Conservation (phyloP, 2,329 filamentous ascomycete genomes). For the Microcyclospora tardicrescens region DNA sequence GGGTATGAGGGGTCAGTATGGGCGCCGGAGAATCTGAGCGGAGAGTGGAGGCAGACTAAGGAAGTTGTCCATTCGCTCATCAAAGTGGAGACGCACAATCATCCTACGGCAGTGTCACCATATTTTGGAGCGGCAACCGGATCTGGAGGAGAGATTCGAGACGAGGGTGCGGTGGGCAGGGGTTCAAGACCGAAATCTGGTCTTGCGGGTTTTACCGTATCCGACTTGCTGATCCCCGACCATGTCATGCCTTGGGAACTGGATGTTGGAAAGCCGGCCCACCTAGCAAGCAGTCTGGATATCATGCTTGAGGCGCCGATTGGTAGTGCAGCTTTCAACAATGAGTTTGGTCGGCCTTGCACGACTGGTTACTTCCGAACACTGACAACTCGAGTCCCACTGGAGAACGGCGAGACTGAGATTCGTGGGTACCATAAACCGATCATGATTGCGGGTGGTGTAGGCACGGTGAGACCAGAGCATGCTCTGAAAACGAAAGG, state of each 20-base stretch:
- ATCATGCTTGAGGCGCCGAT: conserved; percentile 98
- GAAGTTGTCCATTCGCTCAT: conserved; percentile 77
- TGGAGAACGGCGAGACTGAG: conserved; percentile 51
- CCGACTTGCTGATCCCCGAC: conserved; percentile 79
- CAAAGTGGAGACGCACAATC: conserved; percentile 97
- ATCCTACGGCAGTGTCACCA: conserved; percentile 89
- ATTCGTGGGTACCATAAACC: conserved; percentile 93
- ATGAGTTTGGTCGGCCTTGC: conserved; percentile 87
- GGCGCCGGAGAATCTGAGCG: conserved; percentile 76
- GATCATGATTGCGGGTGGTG: conserved; percentile 93
- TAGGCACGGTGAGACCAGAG: conserved; percentile 81
- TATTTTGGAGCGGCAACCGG: conserved; percentile 90
- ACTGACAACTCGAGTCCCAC: conserved; percentile 55
- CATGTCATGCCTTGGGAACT: conserved; percentile 78
- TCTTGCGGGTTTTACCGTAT: conserved; percentile 85
- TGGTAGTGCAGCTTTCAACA: conserved; percentile 90
- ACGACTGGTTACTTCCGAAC: conserved; percentile 87
- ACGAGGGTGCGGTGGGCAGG: conserved; percentile 86
- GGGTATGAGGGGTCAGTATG: conserved; percentile 63
- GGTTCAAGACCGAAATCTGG: conserved; percentile 90
- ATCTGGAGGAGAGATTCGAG: conserved; percentile 87
- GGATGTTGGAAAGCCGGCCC: conserved; percentile 75
- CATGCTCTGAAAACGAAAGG: conserved; percentile 75
- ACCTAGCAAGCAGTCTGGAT: conserved; percentile 86
- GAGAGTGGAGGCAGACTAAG: conserved; percentile 75